phyloP scores from a whole-genome alignment of 2,329 filamentous ascomycete species.

The Coniochaeta sp. region DNA sequence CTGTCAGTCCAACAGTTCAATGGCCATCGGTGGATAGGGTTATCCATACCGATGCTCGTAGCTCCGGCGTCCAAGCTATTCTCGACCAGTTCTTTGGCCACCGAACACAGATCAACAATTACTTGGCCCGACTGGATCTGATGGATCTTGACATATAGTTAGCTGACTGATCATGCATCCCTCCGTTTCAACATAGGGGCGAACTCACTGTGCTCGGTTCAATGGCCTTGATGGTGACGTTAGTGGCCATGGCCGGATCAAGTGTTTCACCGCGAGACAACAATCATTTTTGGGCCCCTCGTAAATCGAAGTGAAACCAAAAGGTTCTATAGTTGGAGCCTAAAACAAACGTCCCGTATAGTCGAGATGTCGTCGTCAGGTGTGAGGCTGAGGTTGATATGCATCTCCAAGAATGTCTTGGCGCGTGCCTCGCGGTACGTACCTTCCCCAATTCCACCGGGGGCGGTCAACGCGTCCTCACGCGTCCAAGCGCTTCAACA shows the following conservation, averaged over 20 bases:
- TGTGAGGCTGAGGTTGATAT: not conserved
- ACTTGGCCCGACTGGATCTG: constrained; percentile 98
- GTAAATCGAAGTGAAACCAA: not conserved
- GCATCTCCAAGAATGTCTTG: not conserved
- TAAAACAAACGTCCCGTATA: not conserved
- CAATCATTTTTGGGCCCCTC: not conserved
- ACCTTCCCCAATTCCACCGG: too few species aligned
- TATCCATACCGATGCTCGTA: constrained; percentile 66
- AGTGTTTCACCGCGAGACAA: not conserved
- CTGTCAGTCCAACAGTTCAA: not conserved
- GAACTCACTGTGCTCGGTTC: constrained; percentile 73
- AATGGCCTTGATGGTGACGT: constrained; percentile 93
- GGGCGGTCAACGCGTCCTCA: too few species aligned
- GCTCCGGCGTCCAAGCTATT: constrained; percentile 92
- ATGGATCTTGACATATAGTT: constrained; percentile 57
- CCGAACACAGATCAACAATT: constrained; percentile 92
- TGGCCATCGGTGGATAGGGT: not conserved
- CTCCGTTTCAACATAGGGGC: not conserved
- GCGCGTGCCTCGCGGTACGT: not conserved
- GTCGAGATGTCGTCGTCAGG: not conserved
- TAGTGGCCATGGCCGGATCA: constrained; percentile 26
- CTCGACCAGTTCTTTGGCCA: constrained; percentile 94
- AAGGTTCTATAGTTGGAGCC: not conserved
- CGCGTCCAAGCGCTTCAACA: too few species aligned
- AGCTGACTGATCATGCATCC: not conserved